phyloP scores from a whole-genome alignment of 2,329 filamentous ascomycete genomes.

The Aquanectria penicillioides region DNA sequence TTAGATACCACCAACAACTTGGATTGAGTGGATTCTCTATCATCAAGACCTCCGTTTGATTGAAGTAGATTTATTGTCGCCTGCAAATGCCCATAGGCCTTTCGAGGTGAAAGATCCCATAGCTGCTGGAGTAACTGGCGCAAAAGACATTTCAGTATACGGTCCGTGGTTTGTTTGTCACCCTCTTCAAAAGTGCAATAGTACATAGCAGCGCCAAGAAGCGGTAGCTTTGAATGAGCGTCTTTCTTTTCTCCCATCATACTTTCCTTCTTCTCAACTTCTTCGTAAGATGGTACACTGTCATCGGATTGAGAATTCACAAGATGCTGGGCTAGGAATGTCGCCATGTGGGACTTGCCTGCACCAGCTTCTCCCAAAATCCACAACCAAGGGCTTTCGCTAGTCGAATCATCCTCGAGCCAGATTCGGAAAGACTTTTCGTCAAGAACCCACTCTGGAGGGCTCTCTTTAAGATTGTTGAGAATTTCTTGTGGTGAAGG shows the following conservation, averaged over 20 bases:
- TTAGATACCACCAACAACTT: background rate
- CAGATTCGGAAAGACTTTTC: background rate
- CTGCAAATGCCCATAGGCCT: background rate
- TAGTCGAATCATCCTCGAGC: background rate
- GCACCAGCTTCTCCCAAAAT: background rate
- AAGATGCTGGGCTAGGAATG: background rate
- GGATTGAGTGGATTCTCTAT: background rate
- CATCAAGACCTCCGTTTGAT: background rate
- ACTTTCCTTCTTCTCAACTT: background rate
- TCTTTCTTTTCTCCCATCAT: too few relatives aligned
- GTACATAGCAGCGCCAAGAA: background rate
- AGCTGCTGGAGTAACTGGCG: background rate
- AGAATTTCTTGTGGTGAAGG: background rate
- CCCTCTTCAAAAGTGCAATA: background rate
- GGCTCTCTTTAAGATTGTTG: background rate
- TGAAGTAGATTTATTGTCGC: background rate
- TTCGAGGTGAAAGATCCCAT: background rate
- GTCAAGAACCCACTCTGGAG: background rate
- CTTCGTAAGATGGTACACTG: background rate
- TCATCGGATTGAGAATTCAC: background rate
- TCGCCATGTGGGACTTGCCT: conserved; percentile 1
- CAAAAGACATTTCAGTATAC: background rate
- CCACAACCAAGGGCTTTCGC: background rate
- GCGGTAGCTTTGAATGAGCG: too few relatives aligned
- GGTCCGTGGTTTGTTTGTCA: background rate